Evolutionary conservation across 2,329 filamentous ascomycete genomes (phyloP).

Genomic region (Xylaria sp.): DNA sequence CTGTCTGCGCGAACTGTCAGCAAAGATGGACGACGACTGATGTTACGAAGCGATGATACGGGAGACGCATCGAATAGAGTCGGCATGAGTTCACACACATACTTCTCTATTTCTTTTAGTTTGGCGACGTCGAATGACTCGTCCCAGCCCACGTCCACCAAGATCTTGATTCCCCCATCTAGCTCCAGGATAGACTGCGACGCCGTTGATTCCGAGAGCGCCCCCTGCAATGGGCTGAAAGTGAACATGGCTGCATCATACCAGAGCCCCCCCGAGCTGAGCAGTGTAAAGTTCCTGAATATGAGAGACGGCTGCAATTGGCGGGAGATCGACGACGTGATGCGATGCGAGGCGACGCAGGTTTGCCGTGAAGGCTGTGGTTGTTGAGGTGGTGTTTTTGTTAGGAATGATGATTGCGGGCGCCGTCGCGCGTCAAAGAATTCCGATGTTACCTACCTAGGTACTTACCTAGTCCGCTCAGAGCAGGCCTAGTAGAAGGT

Average conservation of each 20-base stretch:
- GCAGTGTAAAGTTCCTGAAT: conserved; percentile 12
- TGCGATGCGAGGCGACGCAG: not conserved
- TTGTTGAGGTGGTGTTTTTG: not conserved
- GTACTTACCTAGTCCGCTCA: not conserved
- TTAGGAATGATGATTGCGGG: conserved; percentile 2
- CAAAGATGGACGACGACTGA: conserved; percentile 25
- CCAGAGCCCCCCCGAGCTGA: conserved; percentile 12
- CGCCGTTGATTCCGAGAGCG: conserved; percentile 81
- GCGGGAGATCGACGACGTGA: not conserved
- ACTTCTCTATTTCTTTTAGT: conserved; percentile 90
- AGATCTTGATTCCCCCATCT: conserved; percentile 92
- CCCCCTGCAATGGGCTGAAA: conserved; percentile 89
- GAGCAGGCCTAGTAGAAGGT: too few species aligned
- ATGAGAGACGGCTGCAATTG: not conserved
- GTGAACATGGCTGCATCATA: conserved; percentile 75
- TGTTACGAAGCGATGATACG: not conserved
- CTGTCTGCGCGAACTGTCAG: conserved; percentile 58
- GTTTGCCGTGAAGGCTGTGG: conserved; percentile 3
- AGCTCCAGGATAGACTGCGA: conserved; percentile 96
- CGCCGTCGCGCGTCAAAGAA: conserved; percentile 25
- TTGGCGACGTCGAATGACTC: conserved; percentile 82
- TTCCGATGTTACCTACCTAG: not conserved
- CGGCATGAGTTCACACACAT: conserved; percentile 37
- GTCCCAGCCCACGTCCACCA: conserved; percentile 96
- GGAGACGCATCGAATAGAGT: conserved; percentile 11